Base-by-base conservation (phyloP, 306 rosid species). In the Potentilla sterilis region DNA sequence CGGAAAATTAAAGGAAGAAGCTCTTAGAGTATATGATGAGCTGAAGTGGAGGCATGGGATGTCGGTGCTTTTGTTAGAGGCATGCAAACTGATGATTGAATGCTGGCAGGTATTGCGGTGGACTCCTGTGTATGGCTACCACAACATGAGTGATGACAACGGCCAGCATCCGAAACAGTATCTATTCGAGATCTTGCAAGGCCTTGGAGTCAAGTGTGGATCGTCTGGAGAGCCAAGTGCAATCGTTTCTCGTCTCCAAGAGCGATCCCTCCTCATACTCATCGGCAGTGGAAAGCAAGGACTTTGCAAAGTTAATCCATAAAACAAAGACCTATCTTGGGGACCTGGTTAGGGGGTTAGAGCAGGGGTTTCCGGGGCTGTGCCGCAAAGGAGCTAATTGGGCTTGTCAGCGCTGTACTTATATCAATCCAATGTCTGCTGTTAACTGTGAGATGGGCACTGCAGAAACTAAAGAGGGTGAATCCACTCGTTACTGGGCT, bases 21-120 rank as follows among this genome's bases (percentile, higher is more conserved):
- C 74, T 14, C 2, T 70, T 49, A 14, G 16, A n/a, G 61, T 46
- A 15, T 70, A 32, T 3, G 40, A 28, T 32, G 13, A 28, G 65
- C 19, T 28, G 65, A 59, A 59, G 65, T 24, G 4, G 32, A 21
- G 9, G 24, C 21, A 52, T 18, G 18, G 19, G n/a, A 7, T 2
- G 22, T 24, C 28, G 14, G n/a, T 16, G 35, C 15, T 28, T 37
- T 32, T 48, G n/a, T 4, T 32, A 3, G 28, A 48, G 42, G 61
- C 74, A 5, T 48, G 74, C 22, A 5, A 70, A 48, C 59, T 28
- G 58, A 47, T 48, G 11, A 9, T 70, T 9, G 28, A 70, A 32
- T 32, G 74, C 38, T 48, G 74, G 74, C 42, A 69, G 59, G 22
- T 47, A 14, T 16, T 69, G 43, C 74, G 43, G 6, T 69, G 74